phyloP scores from a whole-genome alignment of 1,139 yeast genomes.

The Geotrichum reessii region DNA sequence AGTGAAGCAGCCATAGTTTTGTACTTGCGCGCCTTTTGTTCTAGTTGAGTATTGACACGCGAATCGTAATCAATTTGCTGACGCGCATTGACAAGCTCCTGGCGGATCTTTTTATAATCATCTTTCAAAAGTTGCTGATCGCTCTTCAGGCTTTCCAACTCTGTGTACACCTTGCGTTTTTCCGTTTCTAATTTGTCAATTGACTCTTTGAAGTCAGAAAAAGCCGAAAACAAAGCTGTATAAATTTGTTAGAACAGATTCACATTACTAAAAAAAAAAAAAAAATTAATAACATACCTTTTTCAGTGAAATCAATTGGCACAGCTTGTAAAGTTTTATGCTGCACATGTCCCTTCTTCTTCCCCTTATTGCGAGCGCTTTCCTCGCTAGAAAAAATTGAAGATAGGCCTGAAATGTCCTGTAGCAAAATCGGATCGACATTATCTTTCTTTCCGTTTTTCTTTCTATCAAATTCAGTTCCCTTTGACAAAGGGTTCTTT shows the following conservation, averaged over 20 bases:
- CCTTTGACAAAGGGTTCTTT: conserved; percentile 10
- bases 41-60: conserved; percentile 17
- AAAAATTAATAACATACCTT: conserved; percentile 17
- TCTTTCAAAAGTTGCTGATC: conserved; percentile 18
- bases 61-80: conserved; percentile 14
- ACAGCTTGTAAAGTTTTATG: conserved; percentile 28
- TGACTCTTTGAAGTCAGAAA: conserved; percentile 26
- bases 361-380: conserved; percentile 13
- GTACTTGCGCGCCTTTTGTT: conserved; percentile 23
- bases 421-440: conserved; percentile 18
- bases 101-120: conserved; percentile 19
- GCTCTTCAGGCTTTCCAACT: conserved; percentile 10
- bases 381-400: conserved; percentile 27
- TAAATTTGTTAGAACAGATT: neutral
- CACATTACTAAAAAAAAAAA: neutral
- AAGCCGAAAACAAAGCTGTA: conserved; percentile 25
- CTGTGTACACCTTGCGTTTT: conserved; percentile 17
- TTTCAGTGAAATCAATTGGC: conserved; percentile 29
- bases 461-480: conserved; percentile 1
- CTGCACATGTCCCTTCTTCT: conserved; percentile 17
- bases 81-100: conserved; percentile 13
- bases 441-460: neutral
- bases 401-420: conserved; percentile 28
- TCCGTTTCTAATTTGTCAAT: conserved; percentile 25
- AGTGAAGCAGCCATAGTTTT: conserved; percentile 22